These are phyloP conservation scores for Exserohilum rostratum DNA, from an alignment of 2,329 filamentous ascomycete species.

Conservation along the genomic window DNA sequence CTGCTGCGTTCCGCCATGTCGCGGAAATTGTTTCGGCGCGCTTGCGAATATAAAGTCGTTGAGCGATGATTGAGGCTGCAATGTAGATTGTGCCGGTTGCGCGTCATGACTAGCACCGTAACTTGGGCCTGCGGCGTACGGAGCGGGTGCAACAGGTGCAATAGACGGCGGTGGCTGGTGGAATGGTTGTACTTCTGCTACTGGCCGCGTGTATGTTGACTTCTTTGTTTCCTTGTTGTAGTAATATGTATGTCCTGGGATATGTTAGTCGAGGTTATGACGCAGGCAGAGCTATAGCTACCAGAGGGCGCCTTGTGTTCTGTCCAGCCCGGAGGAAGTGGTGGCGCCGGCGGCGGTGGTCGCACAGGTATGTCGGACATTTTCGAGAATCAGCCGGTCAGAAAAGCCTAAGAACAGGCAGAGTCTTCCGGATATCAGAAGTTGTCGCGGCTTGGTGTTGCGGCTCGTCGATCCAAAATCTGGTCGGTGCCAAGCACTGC, in stretches of 20 bases:
- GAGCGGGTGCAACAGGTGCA: conserved; percentile 7
- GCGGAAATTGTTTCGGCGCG: conserved; percentile 27
- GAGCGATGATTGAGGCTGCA: conserved; percentile 52
- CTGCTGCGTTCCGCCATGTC: conserved; percentile 19
- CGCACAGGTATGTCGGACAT: conserved; percentile 42
- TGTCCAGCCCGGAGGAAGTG: conserved; percentile 84
- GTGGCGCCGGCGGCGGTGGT: conserved; percentile 51
- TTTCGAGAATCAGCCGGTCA: neutral
- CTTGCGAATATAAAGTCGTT: conserved; percentile 54
- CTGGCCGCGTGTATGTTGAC: conserved; percentile 83
- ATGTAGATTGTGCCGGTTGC: conserved; percentile 54
- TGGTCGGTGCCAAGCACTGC: conserved; percentile 36
- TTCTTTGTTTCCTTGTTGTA: conserved; percentile 82
- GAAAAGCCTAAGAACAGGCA: neutral
- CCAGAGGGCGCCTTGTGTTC: conserved; percentile 86
- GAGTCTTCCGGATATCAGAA: conserved; percentile 1
- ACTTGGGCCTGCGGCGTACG: conserved; percentile 11
- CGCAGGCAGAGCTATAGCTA: conserved; percentile 38
- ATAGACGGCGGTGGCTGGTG: conserved; percentile 5
- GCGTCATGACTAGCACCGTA: conserved; percentile 28
- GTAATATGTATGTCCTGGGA: conserved; percentile 79
- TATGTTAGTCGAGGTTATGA: conserved; percentile 24
- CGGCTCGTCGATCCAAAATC: conserved; percentile 29
- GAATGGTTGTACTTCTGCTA: conserved; percentile 16
- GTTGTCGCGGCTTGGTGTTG: conserved; percentile 19